Percentiles rank a stretch among this genome's conserved stretches.
Conservation (phyloP, 345 rosid genomes). For the Erodium maritimum region DNA sequence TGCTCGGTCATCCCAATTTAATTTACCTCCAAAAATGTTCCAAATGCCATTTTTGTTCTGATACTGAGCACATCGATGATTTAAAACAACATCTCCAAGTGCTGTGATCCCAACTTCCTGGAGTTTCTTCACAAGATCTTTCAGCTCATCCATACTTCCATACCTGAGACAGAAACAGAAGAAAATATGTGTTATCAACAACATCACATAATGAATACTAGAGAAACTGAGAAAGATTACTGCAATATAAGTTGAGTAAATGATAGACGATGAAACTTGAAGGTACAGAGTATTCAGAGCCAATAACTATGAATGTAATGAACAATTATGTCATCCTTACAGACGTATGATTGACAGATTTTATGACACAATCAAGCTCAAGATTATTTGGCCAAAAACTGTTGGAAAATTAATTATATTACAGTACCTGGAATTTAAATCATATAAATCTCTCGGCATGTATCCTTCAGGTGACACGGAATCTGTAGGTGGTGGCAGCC, state of each 20-base stretch:
- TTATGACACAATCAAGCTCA: neutral
- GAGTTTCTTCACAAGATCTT: slow-evolving; percentile 51
- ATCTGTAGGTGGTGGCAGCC: slow-evolving; percentile 97
- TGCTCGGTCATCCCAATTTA: slow-evolving; percentile 93
- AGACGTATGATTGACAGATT: neutral
- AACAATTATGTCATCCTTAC: neutral
- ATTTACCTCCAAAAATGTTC: slow-evolving; percentile 87
- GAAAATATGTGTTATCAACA: slow-evolving; percentile 4
- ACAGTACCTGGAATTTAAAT: slow-evolving; percentile 74
- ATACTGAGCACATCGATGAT: slow-evolving; percentile 90
- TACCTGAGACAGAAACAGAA: slow-evolving; percentile 33
- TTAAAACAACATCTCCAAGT: slow-evolving; percentile 89
- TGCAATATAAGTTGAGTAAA: neutral
- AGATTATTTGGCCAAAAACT: neutral
- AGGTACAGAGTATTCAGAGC: too few species aligned
- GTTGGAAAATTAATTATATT: neutral
- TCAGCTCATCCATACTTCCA: slow-evolving; percentile 76
- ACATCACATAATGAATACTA: slow-evolving; percentile 1
- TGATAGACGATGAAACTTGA: neutral
- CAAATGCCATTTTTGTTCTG: slow-evolving; percentile 82
- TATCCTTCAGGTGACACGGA: slow-evolving; percentile 98
- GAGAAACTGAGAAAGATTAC: neutral
- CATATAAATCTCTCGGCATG: slow-evolving; percentile 89
- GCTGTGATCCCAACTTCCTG: slow-evolving; percentile 68
- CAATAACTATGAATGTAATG: too few species aligned